Evolutionary conservation across 208 protist species (phyloP), one percentile per base, ranked within the genome.

Genomic region (Strigomonas culicis): DNA sequence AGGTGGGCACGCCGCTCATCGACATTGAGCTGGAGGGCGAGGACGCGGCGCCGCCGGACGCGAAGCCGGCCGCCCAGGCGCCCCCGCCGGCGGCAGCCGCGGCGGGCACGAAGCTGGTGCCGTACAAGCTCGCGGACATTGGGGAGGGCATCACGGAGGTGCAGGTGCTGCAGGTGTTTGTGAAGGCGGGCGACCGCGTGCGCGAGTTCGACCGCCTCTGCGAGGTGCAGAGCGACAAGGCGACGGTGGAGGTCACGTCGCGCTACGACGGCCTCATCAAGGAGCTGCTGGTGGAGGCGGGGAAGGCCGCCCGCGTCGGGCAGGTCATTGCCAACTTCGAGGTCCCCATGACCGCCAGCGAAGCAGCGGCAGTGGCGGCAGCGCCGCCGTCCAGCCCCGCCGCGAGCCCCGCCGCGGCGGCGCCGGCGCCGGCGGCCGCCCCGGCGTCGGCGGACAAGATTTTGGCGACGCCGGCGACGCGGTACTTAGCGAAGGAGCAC

Each of bases 141-240:
- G 97, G 97, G 39, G 97, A 99, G 76, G 97, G 97, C 63, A 98
- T 98, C 66, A 76, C 82, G 11, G 85, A 99, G 75, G 93, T 96
- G 64, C 93, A 98, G 71, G 80, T 99, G 28, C 58, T 99, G 13
- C 60, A 96, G n/a, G 97, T 97, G 80, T 84, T 52, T 36, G 84
- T 98, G 10, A 95, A 97, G 63, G 77, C 86, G 19, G 97, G 97
- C 24, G 93, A 98, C 72, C 60, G 31, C 2, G 84, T 99, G 49
- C 59, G 86, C 27, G 83, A 98, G 74, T 99, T 98, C 68, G 88
- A 98, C 41, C 66, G 73, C 28, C 77, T 99, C 25, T 98, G 94
- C 70, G 95, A 98, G 58, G 92, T 98, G 24, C 90, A 97, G 74
- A 94, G 79, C 63, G 97, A 99, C 74, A 99, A 98, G 78, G 88